phyloP scores from a whole-genome alignment of 495 filamentous ascomycete genomes.

The Penicillium samsonianum region DNA sequence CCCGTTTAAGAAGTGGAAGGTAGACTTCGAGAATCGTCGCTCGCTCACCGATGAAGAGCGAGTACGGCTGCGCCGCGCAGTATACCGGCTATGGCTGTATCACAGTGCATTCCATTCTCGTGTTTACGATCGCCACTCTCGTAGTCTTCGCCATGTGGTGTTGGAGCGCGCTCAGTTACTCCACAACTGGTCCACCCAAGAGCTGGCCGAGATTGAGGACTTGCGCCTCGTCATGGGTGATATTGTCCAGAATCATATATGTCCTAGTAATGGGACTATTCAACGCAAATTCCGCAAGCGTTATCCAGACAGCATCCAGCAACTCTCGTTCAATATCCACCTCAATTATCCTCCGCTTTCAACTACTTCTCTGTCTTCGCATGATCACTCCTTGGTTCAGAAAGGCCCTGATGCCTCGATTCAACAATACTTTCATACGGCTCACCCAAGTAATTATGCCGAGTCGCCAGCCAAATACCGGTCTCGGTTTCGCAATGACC shows the following conservation, averaged over 20 bases:
- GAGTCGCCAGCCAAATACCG: constrained; percentile 34
- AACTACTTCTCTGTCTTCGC: constrained; percentile 6
- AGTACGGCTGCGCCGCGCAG: constrained; percentile 59
- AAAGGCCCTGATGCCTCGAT: constrained; percentile 7
- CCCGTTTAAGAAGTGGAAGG: constrained; percentile 66
- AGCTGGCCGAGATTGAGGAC: constrained; percentile 62
- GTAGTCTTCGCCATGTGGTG: constrained; percentile 44
- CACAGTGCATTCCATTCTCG: constrained; percentile 56
- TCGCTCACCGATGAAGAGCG: constrained; percentile 58
- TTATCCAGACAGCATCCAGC: constrained; percentile 49
- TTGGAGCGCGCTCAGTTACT: constrained; percentile 54
- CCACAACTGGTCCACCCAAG: constrained; percentile 55
- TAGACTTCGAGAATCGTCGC: constrained; percentile 61
- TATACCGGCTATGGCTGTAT: constrained; percentile 73
- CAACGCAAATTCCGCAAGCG: constrained; percentile 58
- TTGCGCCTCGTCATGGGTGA: constrained; percentile 50
- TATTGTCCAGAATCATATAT: constrained; percentile 55
- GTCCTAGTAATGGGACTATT: constrained; percentile 62
- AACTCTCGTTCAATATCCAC: constrained; percentile 56
- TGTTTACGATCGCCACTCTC: constrained; percentile 48
- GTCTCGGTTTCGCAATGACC: constrained; percentile 35
- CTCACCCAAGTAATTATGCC: constrained; percentile 21
- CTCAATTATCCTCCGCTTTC: constrained; percentile 45
- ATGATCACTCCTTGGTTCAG: constrained; percentile 8
- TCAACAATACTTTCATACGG: constrained; percentile 28